phyloP scores from a whole-genome alignment of 345 rosid species.

The Raphanus raphanistrum region DNA sequence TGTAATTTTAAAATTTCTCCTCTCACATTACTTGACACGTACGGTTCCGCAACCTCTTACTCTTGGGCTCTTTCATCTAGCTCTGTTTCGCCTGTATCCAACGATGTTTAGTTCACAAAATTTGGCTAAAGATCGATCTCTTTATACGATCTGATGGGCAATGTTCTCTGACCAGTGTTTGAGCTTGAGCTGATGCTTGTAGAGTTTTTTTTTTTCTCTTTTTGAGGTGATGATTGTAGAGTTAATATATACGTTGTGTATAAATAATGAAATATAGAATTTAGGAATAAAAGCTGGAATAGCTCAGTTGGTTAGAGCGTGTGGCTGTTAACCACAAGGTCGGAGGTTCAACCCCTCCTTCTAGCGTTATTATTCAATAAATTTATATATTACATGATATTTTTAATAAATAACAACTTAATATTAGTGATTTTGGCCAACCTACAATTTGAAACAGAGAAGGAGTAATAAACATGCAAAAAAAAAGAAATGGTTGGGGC shows the following conservation, averaged over 20 bases:
- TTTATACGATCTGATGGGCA: neutral
- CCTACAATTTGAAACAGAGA: neutral
- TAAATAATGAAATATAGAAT: neutral
- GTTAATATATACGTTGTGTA: too few relatives aligned
- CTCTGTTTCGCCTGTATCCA: slow-evolving; percentile 9
- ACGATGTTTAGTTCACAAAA: slow-evolving; percentile 33
- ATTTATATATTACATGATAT: too few relatives aligned
- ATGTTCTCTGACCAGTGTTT: slow-evolving; percentile 36
- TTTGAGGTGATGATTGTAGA: too few relatives aligned
- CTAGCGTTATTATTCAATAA: slow-evolving; percentile 10
- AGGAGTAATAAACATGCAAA: neutral
- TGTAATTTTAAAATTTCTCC: slow-evolving; percentile 33
- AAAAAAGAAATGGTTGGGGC: neutral
- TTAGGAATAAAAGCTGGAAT: slow-evolving; percentile 48
- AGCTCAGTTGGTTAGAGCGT: slow-evolving; percentile 92
- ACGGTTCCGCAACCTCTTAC: slow-evolving; percentile 44
- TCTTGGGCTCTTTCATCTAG: slow-evolving; percentile 38
- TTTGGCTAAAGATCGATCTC: neutral
- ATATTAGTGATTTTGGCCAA: too few relatives aligned
- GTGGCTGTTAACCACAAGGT: slow-evolving; percentile 91
- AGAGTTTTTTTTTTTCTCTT: too few relatives aligned
- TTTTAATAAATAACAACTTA: too few relatives aligned
- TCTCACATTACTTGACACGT: slow-evolving; percentile 48
- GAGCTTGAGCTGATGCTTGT: slow-evolving; percentile 40
- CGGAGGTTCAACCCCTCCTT: slow-evolving; percentile 78